phyloP scores from a whole-genome alignment of 805 yeast species.

The Saccharomycopsis fodiens region DNA sequence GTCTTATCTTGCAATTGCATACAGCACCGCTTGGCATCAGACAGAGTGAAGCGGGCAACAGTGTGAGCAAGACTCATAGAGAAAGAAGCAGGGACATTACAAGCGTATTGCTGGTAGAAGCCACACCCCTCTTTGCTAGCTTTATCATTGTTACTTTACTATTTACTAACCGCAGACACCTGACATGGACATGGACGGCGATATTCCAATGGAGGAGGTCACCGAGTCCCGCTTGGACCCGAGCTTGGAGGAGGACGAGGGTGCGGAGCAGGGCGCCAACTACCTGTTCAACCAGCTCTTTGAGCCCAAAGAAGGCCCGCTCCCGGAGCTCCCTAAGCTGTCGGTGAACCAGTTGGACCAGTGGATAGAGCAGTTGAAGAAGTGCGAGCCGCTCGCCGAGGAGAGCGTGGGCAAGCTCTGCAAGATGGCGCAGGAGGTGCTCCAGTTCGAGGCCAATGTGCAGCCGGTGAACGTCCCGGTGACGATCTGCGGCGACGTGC shows the following conservation, averaged over 20 bases:
- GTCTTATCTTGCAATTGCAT: too few species aligned
- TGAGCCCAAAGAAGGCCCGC: slow-evolving; percentile 32
- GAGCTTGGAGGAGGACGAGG: slow-evolving; percentile 28
- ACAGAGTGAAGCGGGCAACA: too few species aligned
- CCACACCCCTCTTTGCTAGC: too few species aligned
- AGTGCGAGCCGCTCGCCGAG: slow-evolving; percentile 78
- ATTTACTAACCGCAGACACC: not conserved
- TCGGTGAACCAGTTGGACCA: slow-evolving; percentile 67
- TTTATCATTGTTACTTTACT: too few species aligned
- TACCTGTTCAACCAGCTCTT: slow-evolving; percentile 33
- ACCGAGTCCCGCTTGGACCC: slow-evolving; percentile 35
- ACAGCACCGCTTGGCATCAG: too few species aligned
- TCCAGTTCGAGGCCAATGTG: slow-evolving; percentile 88
- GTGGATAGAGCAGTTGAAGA: slow-evolving; percentile 76
- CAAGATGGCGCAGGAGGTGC: slow-evolving; percentile 84
- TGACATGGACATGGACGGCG: slow-evolving; percentile 67
- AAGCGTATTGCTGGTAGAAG: too few species aligned
- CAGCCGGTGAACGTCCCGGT: slow-evolving; percentile 95
- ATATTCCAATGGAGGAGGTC: slow-evolving; percentile 81
- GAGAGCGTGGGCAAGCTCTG: slow-evolving; percentile 73
- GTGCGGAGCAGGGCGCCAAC: slow-evolving; percentile 27
- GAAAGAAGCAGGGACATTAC: too few species aligned
- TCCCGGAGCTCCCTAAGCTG: slow-evolving; percentile 33
- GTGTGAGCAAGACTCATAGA: too few species aligned
- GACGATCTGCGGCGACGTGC: slow-evolving; percentile 95